Base-by-base conservation (phyloP, 495 filamentous ascomycete species). In the Penicillium lividum region DNA sequence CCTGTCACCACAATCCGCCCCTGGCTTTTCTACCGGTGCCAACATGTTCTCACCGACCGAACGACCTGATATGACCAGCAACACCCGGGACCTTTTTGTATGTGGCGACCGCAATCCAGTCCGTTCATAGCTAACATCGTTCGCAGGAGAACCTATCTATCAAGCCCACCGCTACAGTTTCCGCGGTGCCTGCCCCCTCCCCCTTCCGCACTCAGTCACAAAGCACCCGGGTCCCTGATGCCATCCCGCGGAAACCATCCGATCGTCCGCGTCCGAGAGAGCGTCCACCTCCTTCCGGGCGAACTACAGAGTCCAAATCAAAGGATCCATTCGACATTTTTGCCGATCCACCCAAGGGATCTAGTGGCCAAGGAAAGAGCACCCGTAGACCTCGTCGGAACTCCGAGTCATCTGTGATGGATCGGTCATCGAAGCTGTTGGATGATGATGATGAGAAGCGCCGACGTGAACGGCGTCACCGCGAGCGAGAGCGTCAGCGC, bases 51-150 rank as follows among this genome's bases (percentile, higher is more conserved):
- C 84, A 16, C 74, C 79, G 43, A 71, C 68, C 53, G 80, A 81
- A 47, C 75, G 74, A 57, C 78, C 83, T 34, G 71, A 77, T 34
- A 76, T 86, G 60, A 80, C 78, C 13, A 83, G 77, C 62, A 86
- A 87, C 65, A 86, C 90, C 33, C 88, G 89, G 54, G 92, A 96
- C 44, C 80, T 97, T 56, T 97, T 98, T 80, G 93, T 98, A 89
- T 71, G 90, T 88, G 3, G 22, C 38, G 40, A 47, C 29, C 42
- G 29, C 15, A 8, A 25, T 11, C 28, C 27, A 25, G 45, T 36
- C 27, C n/a, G 27, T 22, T n/a, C 48, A 25, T 28, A 13, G 22
- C 64, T 64, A 54, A 68, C 16, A 3, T 28, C 7, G 2, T 34
- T 53, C 53, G 28, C 38, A 79, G 77, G 76, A 75, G 57, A 77